These are phyloP conservation scores for Mucor velutinosus DNA, from an alignment of 371 early-diverging fungal species.

Conservation along the genomic window DNA sequence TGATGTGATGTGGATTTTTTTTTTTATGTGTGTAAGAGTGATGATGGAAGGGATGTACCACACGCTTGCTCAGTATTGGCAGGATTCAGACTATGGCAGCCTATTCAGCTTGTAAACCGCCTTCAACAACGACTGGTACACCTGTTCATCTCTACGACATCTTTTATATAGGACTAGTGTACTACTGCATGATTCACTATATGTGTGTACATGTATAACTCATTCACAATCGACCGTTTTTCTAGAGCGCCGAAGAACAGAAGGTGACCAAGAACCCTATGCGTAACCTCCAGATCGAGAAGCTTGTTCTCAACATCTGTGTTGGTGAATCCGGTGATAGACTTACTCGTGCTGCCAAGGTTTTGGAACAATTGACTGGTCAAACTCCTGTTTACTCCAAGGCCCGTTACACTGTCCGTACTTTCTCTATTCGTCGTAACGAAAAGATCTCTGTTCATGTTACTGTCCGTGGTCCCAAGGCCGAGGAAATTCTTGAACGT, in stretches of 20 bases:
- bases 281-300: slow-evolving; percentile 97
- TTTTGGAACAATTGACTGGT: slow-evolving; percentile 99
- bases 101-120: not conserved
- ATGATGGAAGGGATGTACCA: not conserved
- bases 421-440: slow-evolving; percentile 99
- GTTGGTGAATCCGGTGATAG: slow-evolving; percentile 99
- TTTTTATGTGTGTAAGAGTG: not conserved
- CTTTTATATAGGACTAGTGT: not conserved
- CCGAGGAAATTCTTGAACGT: slow-evolving; percentile 96
- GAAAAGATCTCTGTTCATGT: slow-evolving; percentile 99
- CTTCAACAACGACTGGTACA: not conserved
- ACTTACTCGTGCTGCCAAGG: slow-evolving; percentile 99
- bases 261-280: slow-evolving; percentile 83
- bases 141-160: not conserved
- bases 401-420: slow-evolving; percentile 99
- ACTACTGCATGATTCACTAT: not conserved
- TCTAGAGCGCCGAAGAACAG: slow-evolving; percentile 68
- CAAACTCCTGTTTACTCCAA: slow-evolving; percentile 99
- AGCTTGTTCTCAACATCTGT: slow-evolving; percentile 99
- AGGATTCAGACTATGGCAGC: not conserved
- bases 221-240: not conserved
- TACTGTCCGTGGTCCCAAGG: slow-evolving; percentile 93
- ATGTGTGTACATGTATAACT: not conserved
- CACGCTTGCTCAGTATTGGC: not conserved
- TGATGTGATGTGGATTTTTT: not conserved